phyloP scores from a whole-genome alignment of 129 eudicot species.

The sunflower (Helianthus annuus) region HanXRQr2.0-SUNRISE NC_035436.2:204693967-204694466 shows the following conservation, averaged over 20 bases:
- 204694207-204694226: slow-evolving; percentile 80
- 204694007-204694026: background rate
- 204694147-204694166: slow-evolving; percentile 71
- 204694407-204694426: no score
- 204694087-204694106: slow-evolving; percentile 79
- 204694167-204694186: slow-evolving; percentile 83
- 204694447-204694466: no score
- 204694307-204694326: slow-evolving; percentile 66
- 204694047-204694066: slow-evolving; percentile 27
- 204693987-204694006: slow-evolving; percentile 24
- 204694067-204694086: slow-evolving; percentile 43
- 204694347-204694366: slow-evolving; percentile 83
- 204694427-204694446: no score
- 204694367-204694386: slow-evolving; percentile 66
- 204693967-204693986: slow-evolving; percentile 26
- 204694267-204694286: slow-evolving; percentile 79
- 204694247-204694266: slow-evolving; percentile 63
- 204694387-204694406: no score
- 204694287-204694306: slow-evolving; percentile 63
- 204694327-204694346: slow-evolving; percentile 91
- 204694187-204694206: slow-evolving; percentile 66
- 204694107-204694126: slow-evolving; percentile 89
- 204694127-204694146: slow-evolving; percentile 64
- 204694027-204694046: slow-evolving; percentile 17
- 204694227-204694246: slow-evolving; percentile 75